Conservation (phyloP, 768 basidiomycete genomes). For the Pholiota conissans region DNA sequence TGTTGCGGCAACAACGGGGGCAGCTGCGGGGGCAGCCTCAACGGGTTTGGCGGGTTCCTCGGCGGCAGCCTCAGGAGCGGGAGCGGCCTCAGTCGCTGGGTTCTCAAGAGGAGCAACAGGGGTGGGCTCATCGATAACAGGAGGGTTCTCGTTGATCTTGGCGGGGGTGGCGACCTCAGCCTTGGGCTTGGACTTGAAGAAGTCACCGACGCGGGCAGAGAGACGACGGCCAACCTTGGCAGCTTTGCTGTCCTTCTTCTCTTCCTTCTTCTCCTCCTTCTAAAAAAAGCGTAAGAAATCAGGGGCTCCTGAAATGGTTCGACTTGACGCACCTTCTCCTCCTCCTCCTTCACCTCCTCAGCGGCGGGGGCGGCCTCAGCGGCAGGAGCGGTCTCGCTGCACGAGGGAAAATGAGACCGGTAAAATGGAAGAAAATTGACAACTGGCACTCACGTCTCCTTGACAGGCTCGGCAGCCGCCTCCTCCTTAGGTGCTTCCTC, state of each 20-base stretch:
- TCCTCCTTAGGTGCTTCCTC: constrained; percentile 70
- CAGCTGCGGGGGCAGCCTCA: constrained; percentile 51
- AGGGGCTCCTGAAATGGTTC: neutral
- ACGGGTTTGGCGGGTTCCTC: constrained; percentile 42
- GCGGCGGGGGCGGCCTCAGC: constrained; percentile 51
- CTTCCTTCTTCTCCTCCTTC: constrained; percentile 42
- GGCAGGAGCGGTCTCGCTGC: constrained; percentile 35
- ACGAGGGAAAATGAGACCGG: constrained; percentile 1
- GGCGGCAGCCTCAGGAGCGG: constrained; percentile 35
- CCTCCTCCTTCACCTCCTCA: constrained; percentile 56
- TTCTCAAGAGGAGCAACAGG: constrained; percentile 86
- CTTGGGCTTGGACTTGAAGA: constrained; percentile 80
- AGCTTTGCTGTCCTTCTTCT: constrained; percentile 45
- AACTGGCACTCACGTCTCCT: constrained; percentile 61
- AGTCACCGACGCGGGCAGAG: constrained; percentile 77
- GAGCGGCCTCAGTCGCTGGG: constrained; percentile 54
- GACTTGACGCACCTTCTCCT: constrained; percentile 51
- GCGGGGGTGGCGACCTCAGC: constrained; percentile 63
- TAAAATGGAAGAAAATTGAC: neutral
- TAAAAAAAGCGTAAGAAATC: constrained; percentile 1
- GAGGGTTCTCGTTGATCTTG: constrained; percentile 88
- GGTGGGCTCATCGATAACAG: constrained; percentile 81
- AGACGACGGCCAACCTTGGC: constrained; percentile 79
- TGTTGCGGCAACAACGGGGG: constrained; percentile 75
- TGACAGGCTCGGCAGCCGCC: constrained; percentile 56